These are phyloP conservation scores for Leccinum angustisporum DNA, from an alignment of 1,284 basidiomycete species.

Conservation along the genomic window DNA sequence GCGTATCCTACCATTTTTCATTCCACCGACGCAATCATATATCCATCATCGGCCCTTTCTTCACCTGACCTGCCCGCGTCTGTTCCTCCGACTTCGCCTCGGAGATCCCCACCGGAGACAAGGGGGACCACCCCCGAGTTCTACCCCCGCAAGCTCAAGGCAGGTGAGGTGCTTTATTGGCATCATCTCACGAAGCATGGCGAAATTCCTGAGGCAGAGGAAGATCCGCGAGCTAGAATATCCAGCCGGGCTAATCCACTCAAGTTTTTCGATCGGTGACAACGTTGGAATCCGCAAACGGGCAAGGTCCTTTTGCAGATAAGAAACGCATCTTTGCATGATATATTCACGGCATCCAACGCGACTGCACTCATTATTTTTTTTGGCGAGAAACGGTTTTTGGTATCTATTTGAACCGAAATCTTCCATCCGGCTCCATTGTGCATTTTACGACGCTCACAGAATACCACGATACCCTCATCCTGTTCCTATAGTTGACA, in stretches of 20 bases:
- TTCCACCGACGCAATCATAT: conserved; percentile 18
- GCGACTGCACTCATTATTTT: conserved; percentile 14
- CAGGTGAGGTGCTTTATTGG: conserved; percentile 77
- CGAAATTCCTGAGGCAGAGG: conserved; percentile 66
- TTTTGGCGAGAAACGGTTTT: conserved; percentile 18
- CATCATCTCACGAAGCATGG: conserved; percentile 72
- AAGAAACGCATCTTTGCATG: conserved; percentile 23
- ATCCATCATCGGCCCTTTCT: conserved; percentile 28
- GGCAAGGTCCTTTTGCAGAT: conserved; percentile 10
- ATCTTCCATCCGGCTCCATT: conserved; percentile 29
- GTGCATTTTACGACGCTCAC: conserved; percentile 33
- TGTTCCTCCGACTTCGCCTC: conserved; percentile 15
- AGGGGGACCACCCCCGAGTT: conserved; percentile 19
- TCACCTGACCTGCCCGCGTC: conserved; percentile 25
- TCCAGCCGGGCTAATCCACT: conserved; percentile 9
- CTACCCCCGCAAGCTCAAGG: conserved; percentile 43
- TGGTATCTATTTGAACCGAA: conserved; percentile 33
- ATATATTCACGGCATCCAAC: conserved; percentile 31
- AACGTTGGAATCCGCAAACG: conserved; percentile 14
- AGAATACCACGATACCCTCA: conserved; percentile 36
- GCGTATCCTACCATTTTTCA: conserved; percentile 23
- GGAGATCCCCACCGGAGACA: conserved; percentile 19
- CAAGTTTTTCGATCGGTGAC: conserved; percentile 32
- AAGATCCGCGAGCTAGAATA: conserved; percentile 55
- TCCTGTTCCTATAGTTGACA: conserved; percentile 31